Conservation (phyloP, 805 yeast species). For the Barnettozyma salicaria region DNA sequence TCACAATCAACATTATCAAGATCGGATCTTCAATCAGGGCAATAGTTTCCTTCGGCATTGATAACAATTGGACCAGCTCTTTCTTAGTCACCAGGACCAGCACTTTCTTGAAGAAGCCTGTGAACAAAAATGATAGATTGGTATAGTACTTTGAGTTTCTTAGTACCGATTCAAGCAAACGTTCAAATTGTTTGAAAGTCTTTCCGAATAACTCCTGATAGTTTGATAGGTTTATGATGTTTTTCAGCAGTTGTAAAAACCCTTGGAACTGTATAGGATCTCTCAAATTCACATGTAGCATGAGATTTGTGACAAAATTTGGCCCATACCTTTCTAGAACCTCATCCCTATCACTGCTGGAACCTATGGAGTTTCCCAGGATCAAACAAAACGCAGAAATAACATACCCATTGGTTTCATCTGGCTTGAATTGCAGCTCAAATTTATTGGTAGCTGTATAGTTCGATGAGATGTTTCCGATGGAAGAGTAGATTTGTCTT, state of each 20-base stretch:
- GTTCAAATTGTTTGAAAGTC: conserved; percentile 7
- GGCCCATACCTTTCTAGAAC: conserved; percentile 14
- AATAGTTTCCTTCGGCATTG: conserved; percentile 10
- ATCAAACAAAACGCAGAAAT: conserved; percentile 19
- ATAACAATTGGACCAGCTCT: conserved; percentile 6
- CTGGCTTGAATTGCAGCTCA: not conserved
- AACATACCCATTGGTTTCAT: conserved; percentile 20
- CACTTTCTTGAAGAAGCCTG: conserved; percentile 19
- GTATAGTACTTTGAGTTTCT: conserved; percentile 22
- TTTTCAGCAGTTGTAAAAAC: conserved; percentile 20
- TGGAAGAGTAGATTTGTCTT: conserved; percentile 20
- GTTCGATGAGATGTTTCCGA: conserved; percentile 26
- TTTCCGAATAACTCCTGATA: conserved; percentile 14
- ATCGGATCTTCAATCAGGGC: conserved; percentile 10
- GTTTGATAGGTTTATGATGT: conserved; percentile 13
- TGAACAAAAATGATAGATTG: conserved; percentile 17
- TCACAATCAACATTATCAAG: conserved; percentile 12
- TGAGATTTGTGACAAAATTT: conserved; percentile 18
- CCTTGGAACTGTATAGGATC: conserved; percentile 27
- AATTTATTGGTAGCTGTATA: conserved; percentile 16
- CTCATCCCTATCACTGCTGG: conserved; percentile 12
- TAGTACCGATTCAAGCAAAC: conserved; percentile 20
- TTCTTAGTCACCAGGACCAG: conserved; percentile 14
- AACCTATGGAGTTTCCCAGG: conserved; percentile 23
- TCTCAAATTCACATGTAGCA: conserved; percentile 12